Conservation (phyloP, 495 filamentous ascomycete species). For the Talaromyces nanjingensis region DNA sequence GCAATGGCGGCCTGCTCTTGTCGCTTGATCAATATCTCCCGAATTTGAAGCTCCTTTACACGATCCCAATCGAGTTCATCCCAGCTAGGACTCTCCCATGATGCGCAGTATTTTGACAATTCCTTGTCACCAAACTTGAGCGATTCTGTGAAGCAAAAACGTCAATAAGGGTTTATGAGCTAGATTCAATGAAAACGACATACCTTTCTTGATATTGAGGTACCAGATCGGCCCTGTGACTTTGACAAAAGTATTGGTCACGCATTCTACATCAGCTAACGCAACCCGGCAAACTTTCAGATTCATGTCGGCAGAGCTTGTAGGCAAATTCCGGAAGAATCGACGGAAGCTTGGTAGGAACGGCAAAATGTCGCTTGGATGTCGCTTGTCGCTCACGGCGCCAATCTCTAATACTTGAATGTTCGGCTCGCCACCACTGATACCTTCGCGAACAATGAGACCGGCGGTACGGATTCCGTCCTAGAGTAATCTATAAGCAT, state of each 20-base stretch:
- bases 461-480: constrained; percentile 74
- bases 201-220: constrained; percentile 40
- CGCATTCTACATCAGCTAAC: constrained; percentile 67
- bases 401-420: constrained; percentile 74
- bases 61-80: constrained; percentile 76
- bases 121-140: constrained; percentile 49
- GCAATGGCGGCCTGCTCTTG: constrained; percentile 51
- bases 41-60: constrained; percentile 69
- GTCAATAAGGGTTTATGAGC: background rate
- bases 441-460: constrained; percentile 69
- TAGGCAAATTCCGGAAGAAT: constrained; percentile 54
- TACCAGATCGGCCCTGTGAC: constrained; percentile 42
- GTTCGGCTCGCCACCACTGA: constrained; percentile 51
- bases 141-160: constrained; percentile 21
- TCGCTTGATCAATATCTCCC: constrained; percentile 65
- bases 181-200: background rate
- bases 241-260: constrained; percentile 68
- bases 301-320: constrained; percentile 46
- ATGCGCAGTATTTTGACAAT: constrained; percentile 52
- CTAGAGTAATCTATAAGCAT: constrained; percentile 33
- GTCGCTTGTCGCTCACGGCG: constrained; percentile 51
- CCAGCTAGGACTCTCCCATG: constrained; percentile 71
- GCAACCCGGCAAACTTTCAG: constrained; percentile 59
- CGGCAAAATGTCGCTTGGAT: constrained; percentile 72
- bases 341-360: constrained; percentile 61